Evolutionary conservation across 2,329 filamentous ascomycete species (phyloP), one percentile per base, ranked within the genome.

Genomic region (Trichoderma sp.): DNA sequence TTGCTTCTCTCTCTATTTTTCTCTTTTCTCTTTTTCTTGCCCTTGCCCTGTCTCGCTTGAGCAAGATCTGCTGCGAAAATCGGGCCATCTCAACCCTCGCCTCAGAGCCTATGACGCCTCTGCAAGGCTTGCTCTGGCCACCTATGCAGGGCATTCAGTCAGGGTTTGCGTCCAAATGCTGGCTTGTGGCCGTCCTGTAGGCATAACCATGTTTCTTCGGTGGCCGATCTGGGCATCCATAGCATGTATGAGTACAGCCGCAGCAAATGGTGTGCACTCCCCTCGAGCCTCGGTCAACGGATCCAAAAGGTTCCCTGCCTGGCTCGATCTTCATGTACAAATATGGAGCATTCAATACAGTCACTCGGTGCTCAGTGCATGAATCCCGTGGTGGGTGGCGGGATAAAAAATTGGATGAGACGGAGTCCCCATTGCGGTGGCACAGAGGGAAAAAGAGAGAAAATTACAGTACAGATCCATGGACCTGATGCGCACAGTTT

Each of bases 31-130:
- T 17, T 20, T 17, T 30, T 34, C 20, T 7, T n/a, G 15, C 3
- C 12, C 23, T n/a, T 67, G 50, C 11, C 23, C 64, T 17, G 26
- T 50, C 17, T 47, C 17, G 17, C 15, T 17, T 64, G 61, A 64
- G 32, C 50, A 67, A 28, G 64, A 68, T 68, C 55, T 68, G 36
- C 66, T 68, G 55, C 26, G 55, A 57, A 68, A 58, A 68, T 68
- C 66, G 66, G 66, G 36, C 66, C 66, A 68, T 68, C 23, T 26
- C 36, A 15, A n/a, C 55, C 65, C 43, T 66, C 63, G 63, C 47
- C 43, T 55, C 30, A 2, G 47, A 20, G 61, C 26, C 61, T 30
- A 26, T 26, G 50, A 57, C 47, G 32, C 9, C 20, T 28, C 64
- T 58, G 32, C 64, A 55, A 55, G 64, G 53, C 26, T 43, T 34